Conservation (phyloP, 108 stramenopile species). For the Aurantiochytrium sp. region DNA sequence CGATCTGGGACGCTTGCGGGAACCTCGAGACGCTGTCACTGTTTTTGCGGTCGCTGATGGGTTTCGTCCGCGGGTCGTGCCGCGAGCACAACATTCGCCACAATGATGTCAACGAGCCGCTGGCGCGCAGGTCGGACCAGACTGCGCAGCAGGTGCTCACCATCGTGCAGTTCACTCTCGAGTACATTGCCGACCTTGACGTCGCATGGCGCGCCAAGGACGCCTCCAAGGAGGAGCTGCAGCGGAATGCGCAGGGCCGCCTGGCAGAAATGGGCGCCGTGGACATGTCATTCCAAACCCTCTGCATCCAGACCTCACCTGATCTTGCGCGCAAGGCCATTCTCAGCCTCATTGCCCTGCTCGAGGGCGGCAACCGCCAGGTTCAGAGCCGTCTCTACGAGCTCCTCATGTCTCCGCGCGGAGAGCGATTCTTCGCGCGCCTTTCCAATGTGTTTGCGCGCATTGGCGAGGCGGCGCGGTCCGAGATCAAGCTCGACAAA, state of each 20-base stretch:
- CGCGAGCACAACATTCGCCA: background rate
- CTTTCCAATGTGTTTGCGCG: background rate
- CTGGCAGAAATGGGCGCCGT: slow-evolving; percentile 1
- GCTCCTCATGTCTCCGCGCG: background rate
- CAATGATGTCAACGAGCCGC: background rate
- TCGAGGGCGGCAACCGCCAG: background rate
- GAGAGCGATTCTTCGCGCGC: background rate
- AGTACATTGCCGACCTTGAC: background rate
- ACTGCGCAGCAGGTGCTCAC: slow-evolving; percentile 16
- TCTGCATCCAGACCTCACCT: background rate
- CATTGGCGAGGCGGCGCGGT: background rate
- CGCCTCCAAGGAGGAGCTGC: background rate
- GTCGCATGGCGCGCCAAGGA: background rate
- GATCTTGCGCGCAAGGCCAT: background rate
- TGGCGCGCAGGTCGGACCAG: background rate
- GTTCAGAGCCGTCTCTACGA: background rate
- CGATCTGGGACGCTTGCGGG: background rate
- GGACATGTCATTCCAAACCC: background rate
- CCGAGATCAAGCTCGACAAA: slow-evolving; percentile 8
- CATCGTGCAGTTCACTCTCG: background rate
- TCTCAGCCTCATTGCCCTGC: background rate
- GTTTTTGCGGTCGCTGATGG: background rate
- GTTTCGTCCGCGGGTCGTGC: background rate
- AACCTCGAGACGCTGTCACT: background rate
- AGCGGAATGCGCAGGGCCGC: background rate